These are phyloP conservation scores for Setomelanomma holmii DNA, from an alignment of 2,329 filamentous ascomycete genomes.

Conservation along the genomic window DNA sequence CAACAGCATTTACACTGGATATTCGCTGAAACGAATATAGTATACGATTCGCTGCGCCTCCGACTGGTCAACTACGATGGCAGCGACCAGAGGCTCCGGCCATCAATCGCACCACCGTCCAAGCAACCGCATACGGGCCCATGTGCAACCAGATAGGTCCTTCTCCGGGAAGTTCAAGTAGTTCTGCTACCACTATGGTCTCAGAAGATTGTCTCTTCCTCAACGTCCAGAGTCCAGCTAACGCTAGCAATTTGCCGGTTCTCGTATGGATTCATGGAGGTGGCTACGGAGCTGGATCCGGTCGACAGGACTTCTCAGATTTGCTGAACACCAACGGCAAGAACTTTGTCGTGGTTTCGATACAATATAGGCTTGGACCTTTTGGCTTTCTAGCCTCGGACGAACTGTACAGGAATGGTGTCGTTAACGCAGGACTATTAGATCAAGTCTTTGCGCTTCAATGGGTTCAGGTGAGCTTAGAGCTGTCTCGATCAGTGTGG, in stretches of 20 bases:
- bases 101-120: constrained; percentile 11
- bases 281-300: constrained; percentile 48
- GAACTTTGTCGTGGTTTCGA: constrained; percentile 54
- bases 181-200: neutral
- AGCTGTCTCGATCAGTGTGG: too few relatives aligned
- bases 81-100: constrained; percentile 16
- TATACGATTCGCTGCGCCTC: constrained; percentile 23
- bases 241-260: constrained; percentile 35
- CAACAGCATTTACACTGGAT: neutral
- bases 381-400: constrained; percentile 53
- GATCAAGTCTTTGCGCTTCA: constrained; percentile 60
- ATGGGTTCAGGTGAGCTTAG: constrained; percentile 52
- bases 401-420: constrained; percentile 46
- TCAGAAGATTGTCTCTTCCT: constrained; percentile 46
- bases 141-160: constrained; percentile 3
- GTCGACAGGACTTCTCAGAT: constrained; percentile 42
- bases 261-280: constrained; percentile 32
- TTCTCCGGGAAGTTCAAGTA: constrained; percentile 1
- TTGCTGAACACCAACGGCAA: constrained; percentile 57
- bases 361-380: constrained; percentile 43
- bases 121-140: constrained; percentile 3
- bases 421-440: constrained; percentile 49
- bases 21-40: constrained; percentile 6
- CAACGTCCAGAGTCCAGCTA: constrained; percentile 39
- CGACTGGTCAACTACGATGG: constrained; percentile 17